These are phyloP conservation scores for Rosa persica DNA, from an alignment of 306 rosid genomes.

Conservation along the genomic window DNA sequence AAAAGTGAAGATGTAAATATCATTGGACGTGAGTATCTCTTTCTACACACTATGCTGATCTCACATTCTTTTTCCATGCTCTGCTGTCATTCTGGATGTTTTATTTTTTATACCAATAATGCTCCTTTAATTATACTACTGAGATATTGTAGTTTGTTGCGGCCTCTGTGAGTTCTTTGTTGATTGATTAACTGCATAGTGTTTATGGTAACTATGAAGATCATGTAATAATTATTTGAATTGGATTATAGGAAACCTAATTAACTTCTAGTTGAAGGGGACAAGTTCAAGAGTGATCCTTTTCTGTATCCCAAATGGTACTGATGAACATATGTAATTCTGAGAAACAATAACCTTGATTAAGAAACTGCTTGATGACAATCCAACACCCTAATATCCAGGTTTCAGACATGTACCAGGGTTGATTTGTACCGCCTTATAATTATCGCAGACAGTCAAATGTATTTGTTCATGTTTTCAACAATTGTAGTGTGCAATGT, in stretches of 20 bases:
- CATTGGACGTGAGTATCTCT: constrained; percentile 81
- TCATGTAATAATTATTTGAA: not conserved
- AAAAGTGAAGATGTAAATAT: constrained; percentile 62
- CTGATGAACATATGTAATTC: not conserved
- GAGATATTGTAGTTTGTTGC: not conserved
- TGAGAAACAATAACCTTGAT: not conserved
- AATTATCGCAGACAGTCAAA: not conserved
- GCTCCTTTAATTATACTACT: not conserved
- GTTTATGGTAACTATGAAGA: too few species aligned
- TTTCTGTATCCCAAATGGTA: not conserved
- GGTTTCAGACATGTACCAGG: not conserved
- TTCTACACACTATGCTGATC: not conserved
- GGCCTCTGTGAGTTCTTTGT: not conserved
- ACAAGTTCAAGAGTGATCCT: not conserved
- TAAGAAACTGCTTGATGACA: not conserved
- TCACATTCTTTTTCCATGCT: not conserved
- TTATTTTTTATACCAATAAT: not conserved
- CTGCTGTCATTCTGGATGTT: not conserved
- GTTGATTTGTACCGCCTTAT: not conserved
- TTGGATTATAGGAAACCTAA: not conserved
- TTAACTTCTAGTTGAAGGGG: not conserved
- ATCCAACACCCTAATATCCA: not conserved
- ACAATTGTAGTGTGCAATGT: not conserved
- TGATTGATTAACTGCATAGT: not conserved
- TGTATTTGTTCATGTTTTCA: not conserved